Conservation (phyloP, 169 alveolate species). For the Blepharisma undulans region DNA sequence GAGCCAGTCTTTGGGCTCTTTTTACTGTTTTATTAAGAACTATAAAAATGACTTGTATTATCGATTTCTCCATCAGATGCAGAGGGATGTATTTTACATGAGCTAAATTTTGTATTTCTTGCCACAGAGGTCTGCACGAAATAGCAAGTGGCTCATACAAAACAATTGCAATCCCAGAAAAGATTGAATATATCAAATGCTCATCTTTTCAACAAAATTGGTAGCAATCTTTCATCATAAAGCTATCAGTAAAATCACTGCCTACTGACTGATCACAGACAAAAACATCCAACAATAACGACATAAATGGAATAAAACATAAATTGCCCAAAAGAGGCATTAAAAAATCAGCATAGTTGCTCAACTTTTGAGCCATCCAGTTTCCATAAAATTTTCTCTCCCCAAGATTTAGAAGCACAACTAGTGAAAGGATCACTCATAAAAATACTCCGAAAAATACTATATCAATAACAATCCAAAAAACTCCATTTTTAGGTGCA, state of each 20-base stretch:
- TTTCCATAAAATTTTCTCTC: neutral
- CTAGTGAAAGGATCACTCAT: neutral
- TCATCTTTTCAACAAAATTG: slow-evolving; percentile 15
- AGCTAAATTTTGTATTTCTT: neutral
- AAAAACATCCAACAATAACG: slow-evolving; percentile 33
- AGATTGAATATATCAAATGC: neutral
- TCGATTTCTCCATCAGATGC: slow-evolving; percentile 21
- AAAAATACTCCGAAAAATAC: neutral
- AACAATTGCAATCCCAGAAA: neutral
- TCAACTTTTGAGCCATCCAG: neutral
- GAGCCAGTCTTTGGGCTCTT: neutral
- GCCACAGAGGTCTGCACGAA: slow-evolving; percentile 37
- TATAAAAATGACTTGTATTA: slow-evolving; percentile 15
- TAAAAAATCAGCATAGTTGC: neutral
- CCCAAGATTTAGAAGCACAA: neutral
- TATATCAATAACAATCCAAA: neutral
- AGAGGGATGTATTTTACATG: slow-evolving; percentile 1
- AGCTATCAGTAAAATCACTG: neutral
- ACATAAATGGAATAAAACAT: neutral
- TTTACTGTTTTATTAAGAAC: slow-evolving; percentile 9
- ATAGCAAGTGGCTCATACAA: slow-evolving; percentile 37
- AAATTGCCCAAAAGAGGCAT: slow-evolving; percentile 25
- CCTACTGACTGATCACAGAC: neutral
- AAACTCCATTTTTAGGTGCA: neutral
- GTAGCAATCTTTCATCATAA: slow-evolving; percentile 20